phyloP scores from a whole-genome alignment of 306 rosid species.

The Prunus padus region DNA sequence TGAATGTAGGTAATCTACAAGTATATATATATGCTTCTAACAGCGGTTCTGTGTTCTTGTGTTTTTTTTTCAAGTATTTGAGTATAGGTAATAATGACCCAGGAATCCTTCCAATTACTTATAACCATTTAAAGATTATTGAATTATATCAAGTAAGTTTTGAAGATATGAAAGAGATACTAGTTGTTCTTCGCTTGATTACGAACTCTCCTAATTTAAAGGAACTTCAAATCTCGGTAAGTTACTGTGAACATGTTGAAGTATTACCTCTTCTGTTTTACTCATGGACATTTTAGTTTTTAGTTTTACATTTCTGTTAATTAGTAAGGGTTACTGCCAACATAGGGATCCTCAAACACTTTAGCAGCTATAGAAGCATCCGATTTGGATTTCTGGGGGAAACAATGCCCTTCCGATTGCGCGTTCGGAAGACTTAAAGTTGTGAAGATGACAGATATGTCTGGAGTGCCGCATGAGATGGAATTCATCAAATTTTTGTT shows the following conservation, averaged over 20 bases:
- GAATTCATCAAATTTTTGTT: constrained; percentile 74
- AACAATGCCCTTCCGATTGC: constrained; percentile 43
- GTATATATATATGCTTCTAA: constrained; percentile 12
- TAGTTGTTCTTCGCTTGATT: constrained; percentile 79
- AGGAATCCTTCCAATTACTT: constrained; percentile 42
- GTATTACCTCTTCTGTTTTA: neutral
- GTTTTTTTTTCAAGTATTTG: constrained; percentile 58
- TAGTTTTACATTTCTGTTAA: constrained; percentile 10
- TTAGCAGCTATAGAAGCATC: constrained; percentile 44
- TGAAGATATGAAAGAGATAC: constrained; percentile 87
- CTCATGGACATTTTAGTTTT: neutral
- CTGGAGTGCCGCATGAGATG: constrained; percentile 77
- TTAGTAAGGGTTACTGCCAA: constrained; percentile 7
- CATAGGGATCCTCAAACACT: constrained; percentile 65
- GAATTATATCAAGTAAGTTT: constrained; percentile 88
- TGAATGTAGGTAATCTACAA: constrained; percentile 4
- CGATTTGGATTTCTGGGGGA: constrained; percentile 75
- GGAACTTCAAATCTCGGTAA: constrained; percentile 86
- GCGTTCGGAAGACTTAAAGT: constrained; percentile 49
- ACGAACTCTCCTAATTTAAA: constrained; percentile 73
- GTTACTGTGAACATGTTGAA: constrained; percentile 16
- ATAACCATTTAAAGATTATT: constrained; percentile 56
- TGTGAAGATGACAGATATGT: constrained; percentile 72
- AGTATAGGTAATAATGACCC: constrained; percentile 68
- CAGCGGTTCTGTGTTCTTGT: neutral